Evolutionary conservation across 805 yeast species (phyloP).

Genomic region (Wickerhamomyces alni): DNA sequence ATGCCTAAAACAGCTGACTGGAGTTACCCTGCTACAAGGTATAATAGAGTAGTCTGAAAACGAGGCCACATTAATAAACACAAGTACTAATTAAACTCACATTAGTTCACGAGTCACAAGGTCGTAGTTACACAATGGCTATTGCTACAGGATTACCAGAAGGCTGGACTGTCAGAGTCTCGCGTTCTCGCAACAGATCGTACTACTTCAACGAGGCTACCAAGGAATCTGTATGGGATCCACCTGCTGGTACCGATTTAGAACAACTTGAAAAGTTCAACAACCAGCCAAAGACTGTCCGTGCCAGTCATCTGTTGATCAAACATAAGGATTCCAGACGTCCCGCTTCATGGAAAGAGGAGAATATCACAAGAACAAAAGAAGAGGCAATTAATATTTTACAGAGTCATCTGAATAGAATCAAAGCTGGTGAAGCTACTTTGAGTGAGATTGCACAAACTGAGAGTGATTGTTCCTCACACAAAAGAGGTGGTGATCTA

Average conservation of each 20-base stretch:
- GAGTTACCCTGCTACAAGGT: background rate
- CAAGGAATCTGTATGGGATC: slow-evolving; percentile 80
- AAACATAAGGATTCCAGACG: slow-evolving; percentile 82
- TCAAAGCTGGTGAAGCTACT: slow-evolving; percentile 57
- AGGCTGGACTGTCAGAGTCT: slow-evolving; percentile 76
- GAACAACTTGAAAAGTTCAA: slow-evolving; percentile 53
- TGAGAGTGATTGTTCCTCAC: slow-evolving; percentile 87
- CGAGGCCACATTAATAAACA: too few species aligned
- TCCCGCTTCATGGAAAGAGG: slow-evolving; percentile 87
- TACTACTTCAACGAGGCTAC: slow-evolving; percentile 72
- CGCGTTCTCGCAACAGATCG: slow-evolving; percentile 77
- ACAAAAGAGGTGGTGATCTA: slow-evolving; percentile 83
- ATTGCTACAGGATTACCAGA: slow-evolving; percentile 69
- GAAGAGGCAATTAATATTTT: slow-evolving; percentile 75
- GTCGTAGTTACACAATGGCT: background rate
- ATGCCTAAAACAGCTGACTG: too few species aligned
- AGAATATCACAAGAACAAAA: slow-evolving; percentile 67
- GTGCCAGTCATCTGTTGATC: slow-evolving; percentile 76
- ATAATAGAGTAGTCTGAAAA: too few species aligned
- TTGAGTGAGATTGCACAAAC: slow-evolving; percentile 70
- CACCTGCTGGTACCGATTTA: slow-evolving; percentile 78
- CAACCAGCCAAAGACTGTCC: slow-evolving; percentile 58
- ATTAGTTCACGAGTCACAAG: too few species aligned
- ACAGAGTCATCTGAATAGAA: slow-evolving; percentile 48
- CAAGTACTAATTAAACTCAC: background rate